Evolutionary conservation across 2,329 filamentous ascomycete species (phyloP), one percentile per base, ranked within the genome.

Genomic region (Aspergillus pseudoterreus): DNA sequence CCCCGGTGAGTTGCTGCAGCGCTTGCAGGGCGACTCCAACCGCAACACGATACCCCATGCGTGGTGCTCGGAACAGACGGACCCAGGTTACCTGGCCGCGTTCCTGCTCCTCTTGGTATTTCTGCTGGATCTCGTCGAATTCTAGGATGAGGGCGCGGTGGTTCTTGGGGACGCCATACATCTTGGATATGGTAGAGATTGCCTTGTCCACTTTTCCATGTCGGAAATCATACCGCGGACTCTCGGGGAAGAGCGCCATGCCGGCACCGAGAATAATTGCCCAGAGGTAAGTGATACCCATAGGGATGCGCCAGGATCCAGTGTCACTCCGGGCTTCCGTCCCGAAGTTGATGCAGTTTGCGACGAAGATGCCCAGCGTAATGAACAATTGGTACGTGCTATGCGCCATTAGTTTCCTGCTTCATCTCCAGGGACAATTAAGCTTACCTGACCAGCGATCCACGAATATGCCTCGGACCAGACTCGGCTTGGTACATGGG

Each of bases 171-270:
- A 82, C 69, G 2, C 80, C 79, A 51, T 83, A 83, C 12, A 79
- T 75, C 38, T 75, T 75, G 0, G 80, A 70, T 35, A 84, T 75
- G 1, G 80, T 82, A 8, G 61, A 63, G 33, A 76, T 71, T 2
- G 82, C 80, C 39, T 68, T 65, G 2, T 82, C 78, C 17, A 73
- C 69, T n/a, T 76, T 75, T 33, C 78, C 79, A 35, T 77, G 65
- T n/a, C 82, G 76, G 63, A 81, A 84, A 39, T 80, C 79, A 70
- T 77, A 83, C 2, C 81, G 77, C 4, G 82, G 82, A 10, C 75
- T 79, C 57, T 84, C 82, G 0, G 76, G 76, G 55, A 84, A 76
- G 58, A 81, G 74, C 6, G 76, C 55, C 51, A 84, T 82, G 6
- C 80, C 80, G 15, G 71, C 48, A 1, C 76, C 76, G 56, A 84